Percentiles rank a stretch among this genome's conserved stretches.
Conservation (phyloP, 495 filamentous ascomycete species). For the Penicillium canariense region DNA sequence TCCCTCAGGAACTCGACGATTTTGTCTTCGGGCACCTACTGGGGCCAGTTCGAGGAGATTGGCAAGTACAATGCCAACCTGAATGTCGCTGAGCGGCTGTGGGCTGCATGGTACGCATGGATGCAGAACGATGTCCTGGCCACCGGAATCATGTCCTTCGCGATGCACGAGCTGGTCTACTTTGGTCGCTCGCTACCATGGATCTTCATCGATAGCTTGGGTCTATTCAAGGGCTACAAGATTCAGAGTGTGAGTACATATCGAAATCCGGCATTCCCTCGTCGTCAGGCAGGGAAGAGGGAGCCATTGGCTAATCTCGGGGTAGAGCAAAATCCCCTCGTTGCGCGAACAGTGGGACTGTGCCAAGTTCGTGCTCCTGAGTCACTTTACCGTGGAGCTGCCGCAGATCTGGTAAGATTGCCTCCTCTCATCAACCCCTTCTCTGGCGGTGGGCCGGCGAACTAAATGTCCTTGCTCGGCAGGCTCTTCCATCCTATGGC, state of each 20-base stretch:
- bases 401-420: conserved; percentile 84
- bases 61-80: conserved; percentile 83
- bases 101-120: conserved; percentile 97
- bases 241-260: conserved; percentile 71
- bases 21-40: conserved; percentile 61
- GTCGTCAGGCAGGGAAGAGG: not conserved
- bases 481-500: conserved; percentile 98
- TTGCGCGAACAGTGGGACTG: conserved; percentile 90
- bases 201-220: conserved; percentile 87
- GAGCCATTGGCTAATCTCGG: not conserved
- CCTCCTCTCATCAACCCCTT: not conserved
- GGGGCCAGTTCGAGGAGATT: conserved; percentile 82
- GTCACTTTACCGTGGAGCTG: conserved; percentile 94
- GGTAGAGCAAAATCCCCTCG: conserved; percentile 83
- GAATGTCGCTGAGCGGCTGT: conserved; percentile 78
- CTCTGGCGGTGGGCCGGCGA: not conserved
- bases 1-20: conserved; percentile 56
- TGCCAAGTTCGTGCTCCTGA: conserved; percentile 83
- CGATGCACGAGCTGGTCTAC: conserved; percentile 92
- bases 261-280: not conserved
- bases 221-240: conserved; percentile 88
- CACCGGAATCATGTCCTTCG: conserved; percentile 94
- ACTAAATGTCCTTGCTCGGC: not conserved
- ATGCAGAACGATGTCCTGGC: conserved; percentile 97
- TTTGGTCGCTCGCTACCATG: conserved; percentile 91